A percentile compares a stretch with the other conserved stretches of the same genome.
Evolutionary conservation across 1,139 yeast species (phyloP).

Genomic region (Lodderomyces pseudojiufengensis): DNA sequence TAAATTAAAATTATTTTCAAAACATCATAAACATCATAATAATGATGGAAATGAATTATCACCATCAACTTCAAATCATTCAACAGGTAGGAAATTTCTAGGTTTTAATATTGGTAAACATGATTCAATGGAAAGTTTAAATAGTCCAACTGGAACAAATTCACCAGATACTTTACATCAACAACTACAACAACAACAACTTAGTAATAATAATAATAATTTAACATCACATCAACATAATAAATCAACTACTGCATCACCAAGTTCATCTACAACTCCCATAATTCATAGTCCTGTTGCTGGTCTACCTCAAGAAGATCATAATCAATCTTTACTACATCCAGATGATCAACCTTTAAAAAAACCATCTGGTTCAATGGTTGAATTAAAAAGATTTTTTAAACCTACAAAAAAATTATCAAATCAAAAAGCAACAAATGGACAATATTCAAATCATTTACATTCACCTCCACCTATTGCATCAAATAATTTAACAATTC

Average conservation of each 20-base stretch:
- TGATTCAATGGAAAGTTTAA: slow-evolving; percentile 32
- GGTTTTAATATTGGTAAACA: slow-evolving; percentile 40
- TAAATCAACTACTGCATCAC: slow-evolving; percentile 16
- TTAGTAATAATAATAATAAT: slow-evolving; percentile 8
- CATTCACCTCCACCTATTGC: slow-evolving; percentile 30
- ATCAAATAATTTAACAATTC: not conserved
- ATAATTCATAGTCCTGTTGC: slow-evolving; percentile 4
- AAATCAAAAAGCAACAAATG: slow-evolving; percentile 16
- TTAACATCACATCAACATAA: slow-evolving; percentile 3
- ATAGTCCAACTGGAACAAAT: slow-evolving; percentile 32
- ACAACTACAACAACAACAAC: slow-evolving; percentile 13
- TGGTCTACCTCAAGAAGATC: slow-evolving; percentile 16
- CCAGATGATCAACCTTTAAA: slow-evolving; percentile 30
- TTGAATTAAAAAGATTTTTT: slow-evolving; percentile 39
- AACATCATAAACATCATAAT: slow-evolving; percentile 15
- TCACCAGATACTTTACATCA: slow-evolving; percentile 21
- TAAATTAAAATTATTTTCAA: slow-evolving; percentile 38
- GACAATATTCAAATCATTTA: slow-evolving; percentile 24
- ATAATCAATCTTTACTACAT: slow-evolving; percentile 7
- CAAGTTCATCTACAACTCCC: slow-evolving; percentile 4
- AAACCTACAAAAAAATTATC: slow-evolving; percentile 36
- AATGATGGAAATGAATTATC: slow-evolving; percentile 27
- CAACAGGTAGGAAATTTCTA: slow-evolving; percentile 28
- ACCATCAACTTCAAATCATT: slow-evolving; percentile 35
- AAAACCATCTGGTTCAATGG: slow-evolving; percentile 33